These are phyloP conservation scores for Colletotrichum musae DNA, from an alignment of 2,329 filamentous ascomycete genomes.

Conservation along the genomic window DNA sequence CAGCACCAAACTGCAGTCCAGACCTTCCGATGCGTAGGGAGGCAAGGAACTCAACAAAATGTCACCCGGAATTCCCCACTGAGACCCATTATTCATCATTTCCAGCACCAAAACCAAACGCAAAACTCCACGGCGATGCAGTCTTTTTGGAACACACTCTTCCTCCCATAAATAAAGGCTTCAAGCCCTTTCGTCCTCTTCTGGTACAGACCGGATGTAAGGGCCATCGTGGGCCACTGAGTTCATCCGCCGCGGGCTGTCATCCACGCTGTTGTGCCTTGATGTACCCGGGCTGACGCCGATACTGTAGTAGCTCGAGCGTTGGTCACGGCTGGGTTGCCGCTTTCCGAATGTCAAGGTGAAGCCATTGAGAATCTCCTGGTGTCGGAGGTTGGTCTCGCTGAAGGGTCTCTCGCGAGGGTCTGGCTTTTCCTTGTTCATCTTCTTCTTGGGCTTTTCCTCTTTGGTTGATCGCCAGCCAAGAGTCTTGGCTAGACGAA, in stretches of 20 bases:
- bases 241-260: slow-evolving; percentile 32
- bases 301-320: slow-evolving; percentile 35
- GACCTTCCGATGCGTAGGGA: too few relatives aligned
- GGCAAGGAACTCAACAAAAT: too few relatives aligned
- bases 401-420: slow-evolving; percentile 62
- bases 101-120: not conserved
- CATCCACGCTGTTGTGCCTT: slow-evolving; percentile 53
- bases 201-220: slow-evolving; percentile 25
- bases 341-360: slow-evolving; percentile 60
- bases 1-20: too few relatives aligned
- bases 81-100: not conserved
- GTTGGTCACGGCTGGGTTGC: slow-evolving; percentile 24
- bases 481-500: slow-evolving; percentile 41
- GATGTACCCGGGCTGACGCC: slow-evolving; percentile 62
- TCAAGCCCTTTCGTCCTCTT: slow-evolving; percentile 29
- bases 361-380: slow-evolving; percentile 62
- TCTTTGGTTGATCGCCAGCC: slow-evolving; percentile 45
- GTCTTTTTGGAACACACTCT: not conserved
- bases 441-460: slow-evolving; percentile 47
- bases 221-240: slow-evolving; percentile 20
- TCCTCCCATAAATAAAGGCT: not conserved
- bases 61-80: not conserved
- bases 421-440: slow-evolving; percentile 48
- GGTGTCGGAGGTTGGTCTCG: slow-evolving; percentile 61
- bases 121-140: not conserved